Percentiles rank a stretch among this genome's conserved stretches.
These are phyloP conservation scores for Coemansia sp. DNA, from an alignment of 192 early-diverging fungal genomes.

Conservation along the genomic window DNA sequence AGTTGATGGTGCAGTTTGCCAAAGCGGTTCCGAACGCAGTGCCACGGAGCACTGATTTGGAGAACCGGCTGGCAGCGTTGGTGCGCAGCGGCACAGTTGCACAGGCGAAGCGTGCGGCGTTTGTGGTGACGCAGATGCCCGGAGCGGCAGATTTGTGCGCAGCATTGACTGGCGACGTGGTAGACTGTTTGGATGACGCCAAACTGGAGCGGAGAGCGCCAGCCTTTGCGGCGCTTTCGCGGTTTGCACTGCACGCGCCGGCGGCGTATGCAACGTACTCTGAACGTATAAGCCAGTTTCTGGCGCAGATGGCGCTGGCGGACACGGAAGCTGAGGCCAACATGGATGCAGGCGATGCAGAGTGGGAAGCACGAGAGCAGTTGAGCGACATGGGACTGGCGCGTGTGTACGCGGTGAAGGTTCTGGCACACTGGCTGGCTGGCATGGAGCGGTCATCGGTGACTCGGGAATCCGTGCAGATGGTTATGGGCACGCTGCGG, in stretches of 20 bases:
- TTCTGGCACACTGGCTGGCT: conserved; percentile 67
- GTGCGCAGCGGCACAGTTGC: conserved; percentile 57
- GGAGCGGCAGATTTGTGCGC: conserved; percentile 52
- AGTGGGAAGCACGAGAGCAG: conserved; percentile 66
- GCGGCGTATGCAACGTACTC: conserved; percentile 57
- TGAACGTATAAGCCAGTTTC: conserved; percentile 54
- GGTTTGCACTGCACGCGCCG: conserved; percentile 62
- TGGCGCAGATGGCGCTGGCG: conserved; percentile 56
- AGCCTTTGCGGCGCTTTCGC: conserved; percentile 59
- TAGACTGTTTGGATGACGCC: conserved; percentile 32
- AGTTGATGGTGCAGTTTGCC: conserved; percentile 68
- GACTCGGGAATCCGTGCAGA: conserved; percentile 65
- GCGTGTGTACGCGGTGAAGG: conserved; percentile 49
- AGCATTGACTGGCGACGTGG: conserved; percentile 53
- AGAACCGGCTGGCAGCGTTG: conserved; percentile 48
- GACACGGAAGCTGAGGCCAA: neutral
- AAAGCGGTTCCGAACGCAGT: conserved; percentile 62
- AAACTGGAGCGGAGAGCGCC: conserved; percentile 26
- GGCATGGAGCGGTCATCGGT: conserved; percentile 33
- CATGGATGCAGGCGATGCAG: conserved; percentile 28
- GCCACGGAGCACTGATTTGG: conserved; percentile 29
- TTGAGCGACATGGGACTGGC: conserved; percentile 50
- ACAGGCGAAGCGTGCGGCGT: conserved; percentile 73
- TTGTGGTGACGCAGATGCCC: conserved; percentile 64
- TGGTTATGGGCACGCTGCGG: conserved; percentile 66